A percentile compares a stretch with the other conserved stretches of the same genome.
These are phyloP conservation scores for Phytopythium litorale DNA, from an alignment of 352 stramenopile genomes.

Conservation along the genomic window DNA sequence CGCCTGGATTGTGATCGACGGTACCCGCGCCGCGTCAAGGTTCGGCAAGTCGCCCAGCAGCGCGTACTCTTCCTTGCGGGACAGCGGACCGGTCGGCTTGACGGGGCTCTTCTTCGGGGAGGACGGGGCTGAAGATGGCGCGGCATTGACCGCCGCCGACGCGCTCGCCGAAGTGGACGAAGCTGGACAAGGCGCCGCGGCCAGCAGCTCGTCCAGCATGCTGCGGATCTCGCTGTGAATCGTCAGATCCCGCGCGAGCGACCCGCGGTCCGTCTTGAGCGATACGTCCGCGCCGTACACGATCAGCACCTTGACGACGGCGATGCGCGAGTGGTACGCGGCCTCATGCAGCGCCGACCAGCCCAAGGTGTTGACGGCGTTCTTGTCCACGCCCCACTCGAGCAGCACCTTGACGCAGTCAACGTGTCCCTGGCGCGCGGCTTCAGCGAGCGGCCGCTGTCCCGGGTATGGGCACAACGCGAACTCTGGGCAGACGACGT, in stretches of 20 bases:
- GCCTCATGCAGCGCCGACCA: conserved; percentile 82
- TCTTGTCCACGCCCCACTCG: conserved; percentile 79
- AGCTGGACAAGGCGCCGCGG: conserved; percentile 22
- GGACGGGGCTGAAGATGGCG: conserved; percentile 8
- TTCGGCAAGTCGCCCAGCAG: conserved; percentile 71
- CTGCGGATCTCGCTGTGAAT: conserved; percentile 73
- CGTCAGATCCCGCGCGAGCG: conserved; percentile 65
- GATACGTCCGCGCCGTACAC: conserved; percentile 75
- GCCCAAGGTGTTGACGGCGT: conserved; percentile 63
- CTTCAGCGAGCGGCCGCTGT: conserved; percentile 61
- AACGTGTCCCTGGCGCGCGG: conserved; percentile 57
- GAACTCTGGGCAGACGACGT: conserved; percentile 76
- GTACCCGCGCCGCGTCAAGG: conserved; percentile 28
- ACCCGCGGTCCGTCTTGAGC: conserved; percentile 60
- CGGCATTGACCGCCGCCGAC: conserved; percentile 11
- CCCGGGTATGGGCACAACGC: conserved; percentile 71
- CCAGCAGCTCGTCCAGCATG: conserved; percentile 70
- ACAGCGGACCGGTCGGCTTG: conserved; percentile 37
- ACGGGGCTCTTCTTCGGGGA: conserved; percentile 37
- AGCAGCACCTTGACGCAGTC: conserved; percentile 69
- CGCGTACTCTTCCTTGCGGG: conserved; percentile 78
- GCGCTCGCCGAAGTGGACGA: conserved; percentile 10
- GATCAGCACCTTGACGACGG: conserved; percentile 70
- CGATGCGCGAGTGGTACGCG: conserved; percentile 72
- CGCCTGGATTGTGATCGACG: conserved; percentile 50